Percentiles rank a stretch among this genome's conserved stretches.
Evolutionary conservation across 352 stramenopile genomes (phyloP).

Genomic region (Pythium folliculosum): DNA sequence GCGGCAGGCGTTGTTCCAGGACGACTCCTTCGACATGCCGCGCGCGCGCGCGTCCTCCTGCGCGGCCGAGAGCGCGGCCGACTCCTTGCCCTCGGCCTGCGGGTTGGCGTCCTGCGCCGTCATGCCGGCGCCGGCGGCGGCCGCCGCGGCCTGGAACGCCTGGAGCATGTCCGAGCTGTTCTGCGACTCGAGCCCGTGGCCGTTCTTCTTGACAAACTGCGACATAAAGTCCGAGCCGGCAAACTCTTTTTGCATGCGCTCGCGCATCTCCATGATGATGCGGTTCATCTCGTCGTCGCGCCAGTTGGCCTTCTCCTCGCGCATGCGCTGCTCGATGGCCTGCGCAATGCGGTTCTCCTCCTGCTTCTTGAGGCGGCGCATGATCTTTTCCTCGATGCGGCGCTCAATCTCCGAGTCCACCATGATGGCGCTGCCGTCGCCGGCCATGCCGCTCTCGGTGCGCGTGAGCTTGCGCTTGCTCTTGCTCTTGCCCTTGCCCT

Average conservation of each 20-base stretch:
- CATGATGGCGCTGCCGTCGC: slow-evolving; percentile 37
- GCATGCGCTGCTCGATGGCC: slow-evolving; percentile 84
- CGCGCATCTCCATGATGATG: slow-evolving; percentile 89
- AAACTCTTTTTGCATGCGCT: slow-evolving; percentile 85
- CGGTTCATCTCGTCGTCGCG: slow-evolving; percentile 89
- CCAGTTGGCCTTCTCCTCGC: slow-evolving; percentile 84
- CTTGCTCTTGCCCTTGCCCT: slow-evolving; percentile 35
- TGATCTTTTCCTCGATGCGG: slow-evolving; percentile 88
- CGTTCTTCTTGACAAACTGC: slow-evolving; percentile 69
- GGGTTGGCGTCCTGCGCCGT: slow-evolving; percentile 38
- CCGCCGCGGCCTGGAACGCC: slow-evolving; percentile 37
- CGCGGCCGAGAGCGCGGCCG: slow-evolving; percentile 20
- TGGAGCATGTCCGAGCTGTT: slow-evolving; percentile 34
- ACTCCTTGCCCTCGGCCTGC: slow-evolving; percentile 69
- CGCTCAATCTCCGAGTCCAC: slow-evolving; percentile 80
- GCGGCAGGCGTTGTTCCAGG: slow-evolving; percentile 82
- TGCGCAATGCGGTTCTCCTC: slow-evolving; percentile 83
- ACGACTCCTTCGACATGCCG: slow-evolving; percentile 71
- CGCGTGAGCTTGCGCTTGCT: slow-evolving; percentile 30
- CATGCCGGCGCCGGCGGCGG: slow-evolving; percentile 10
- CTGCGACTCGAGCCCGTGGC: slow-evolving; percentile 31
- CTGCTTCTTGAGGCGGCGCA: slow-evolving; percentile 85
- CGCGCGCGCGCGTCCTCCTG: slow-evolving; percentile 31
- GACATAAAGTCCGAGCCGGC: slow-evolving; percentile 63
- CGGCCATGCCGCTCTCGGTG: slow-evolving; percentile 15